A percentile compares a stretch with the other conserved stretches of the same genome.
Evolutionary conservation across 1,284 basidiomycete species (phyloP).

Genomic region (Ganoderma lingzhi): DNA sequence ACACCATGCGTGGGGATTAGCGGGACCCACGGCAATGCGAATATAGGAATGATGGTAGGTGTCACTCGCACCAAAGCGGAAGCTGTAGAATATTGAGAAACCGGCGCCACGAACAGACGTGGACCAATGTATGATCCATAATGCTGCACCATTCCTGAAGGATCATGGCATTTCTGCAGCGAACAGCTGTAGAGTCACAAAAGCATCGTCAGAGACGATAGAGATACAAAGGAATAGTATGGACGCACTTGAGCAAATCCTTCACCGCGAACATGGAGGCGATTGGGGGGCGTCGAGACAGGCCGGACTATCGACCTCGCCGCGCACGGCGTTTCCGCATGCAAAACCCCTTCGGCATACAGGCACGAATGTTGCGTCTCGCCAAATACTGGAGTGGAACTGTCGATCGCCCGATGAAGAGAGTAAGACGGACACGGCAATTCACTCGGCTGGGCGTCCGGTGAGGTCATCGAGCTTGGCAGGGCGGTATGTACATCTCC

Average conservation of each 20-base stretch:
- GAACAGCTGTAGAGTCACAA: constrained; percentile 29
- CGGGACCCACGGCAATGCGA: no score
- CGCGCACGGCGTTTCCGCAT: constrained; percentile 13
- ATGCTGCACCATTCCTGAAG: background rate
- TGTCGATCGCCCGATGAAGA: constrained; percentile 29
- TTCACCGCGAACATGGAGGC: constrained; percentile 16
- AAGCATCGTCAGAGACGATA: background rate
- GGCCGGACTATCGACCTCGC: constrained; percentile 30
- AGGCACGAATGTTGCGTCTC: constrained; percentile 10
- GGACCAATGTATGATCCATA: background rate
- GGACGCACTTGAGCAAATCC: constrained; percentile 28
- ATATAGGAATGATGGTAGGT: no score
- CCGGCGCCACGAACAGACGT: constrained; percentile 2
- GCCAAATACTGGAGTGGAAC: constrained; percentile 22
- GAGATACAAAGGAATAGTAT: background rate
- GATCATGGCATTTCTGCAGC: constrained; percentile 37
- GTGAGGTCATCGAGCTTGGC: constrained; percentile 15
- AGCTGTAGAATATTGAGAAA: background rate
- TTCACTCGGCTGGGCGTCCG: constrained; percentile 9
- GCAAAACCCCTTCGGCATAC: constrained; percentile 10
- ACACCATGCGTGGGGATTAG: no score
- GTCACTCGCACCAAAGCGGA: background rate
- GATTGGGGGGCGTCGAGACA: constrained; percentile 35
- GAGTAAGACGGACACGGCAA: constrained; percentile 22
- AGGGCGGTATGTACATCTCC: constrained; percentile 5